Evolutionary conservation across 106 monocot genomes (phyloP), one percentile per base, ranked within the genome.

Genomic region (Dioscorea zingiberensis): DNA sequence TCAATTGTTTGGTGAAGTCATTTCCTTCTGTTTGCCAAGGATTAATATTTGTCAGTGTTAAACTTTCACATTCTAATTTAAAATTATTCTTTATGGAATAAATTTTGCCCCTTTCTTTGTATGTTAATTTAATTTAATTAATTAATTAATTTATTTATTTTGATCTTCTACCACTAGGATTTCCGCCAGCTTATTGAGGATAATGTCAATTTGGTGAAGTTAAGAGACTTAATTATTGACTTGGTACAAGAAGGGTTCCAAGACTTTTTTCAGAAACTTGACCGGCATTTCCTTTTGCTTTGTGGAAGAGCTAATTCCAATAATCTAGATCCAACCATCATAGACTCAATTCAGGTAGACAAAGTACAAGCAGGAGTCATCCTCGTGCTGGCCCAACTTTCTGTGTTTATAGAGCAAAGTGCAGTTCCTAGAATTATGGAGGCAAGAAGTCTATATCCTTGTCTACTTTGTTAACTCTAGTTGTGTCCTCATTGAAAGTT

Each of bases 191-290:
- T 97, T 64, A 83, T 87, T 69, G 81, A 88, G 62, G 88, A 84
- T 58, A 81, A 85, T 58, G 66, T 85, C 28, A 91, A 88, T 55
- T 48, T 92, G 55, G 63, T 51, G 48, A 97, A 88, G 66, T 58
- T 91, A 66, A 92, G 74, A 68, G 91, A 86, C 48, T 72, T 86
- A 58, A 77, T 81, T 65, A 78, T 79, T 66, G 91, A 91, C 68
- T 85, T 91, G 85, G 91, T 87, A 38, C 95, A 97, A 86, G 95
- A 97, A 88, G 95, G 95, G 48, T 97, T 97, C 32, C 95, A 97
- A 73, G 78, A 74, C 15, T 91, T 97, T 66, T 97, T 88, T 72
- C 78, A 92, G 56, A 78, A 83, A 62, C 84, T 97, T 59, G 62
- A 88, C 57, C 63, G 61, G 18, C 64, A 75, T 70, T 97, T 97